Evolutionary conservation across 2,329 filamentous ascomycete species (phyloP).

Genomic region (Trematosphaeria pertusa): DNA sequence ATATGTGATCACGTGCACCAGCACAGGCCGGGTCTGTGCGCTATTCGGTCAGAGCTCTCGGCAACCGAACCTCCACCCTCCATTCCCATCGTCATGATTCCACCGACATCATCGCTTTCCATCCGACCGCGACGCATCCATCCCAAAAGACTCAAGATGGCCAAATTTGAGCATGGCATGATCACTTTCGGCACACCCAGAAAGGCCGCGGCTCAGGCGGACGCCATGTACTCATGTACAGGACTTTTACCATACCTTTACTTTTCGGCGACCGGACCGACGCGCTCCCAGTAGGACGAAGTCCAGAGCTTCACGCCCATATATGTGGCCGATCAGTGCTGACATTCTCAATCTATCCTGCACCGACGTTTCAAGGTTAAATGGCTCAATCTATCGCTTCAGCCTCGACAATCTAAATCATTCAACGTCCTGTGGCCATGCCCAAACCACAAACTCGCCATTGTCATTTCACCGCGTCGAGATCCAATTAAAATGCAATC

Average conservation of each 20-base stretch:
- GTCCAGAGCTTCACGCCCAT: constrained; percentile 13
- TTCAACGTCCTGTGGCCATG: constrained; percentile 12
- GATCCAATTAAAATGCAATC: constrained; percentile 16
- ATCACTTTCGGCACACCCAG: too few relatives aligned
- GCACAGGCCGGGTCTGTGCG: too few relatives aligned
- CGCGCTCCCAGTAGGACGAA: constrained; percentile 1
- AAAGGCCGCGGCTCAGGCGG: not conserved
- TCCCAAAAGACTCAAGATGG: too few relatives aligned
- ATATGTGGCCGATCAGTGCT: constrained; percentile 10
- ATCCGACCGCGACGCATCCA: too few relatives aligned
- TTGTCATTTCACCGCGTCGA: constrained; percentile 12
- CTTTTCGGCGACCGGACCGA: constrained; percentile 25
- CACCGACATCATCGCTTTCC: too few relatives aligned
- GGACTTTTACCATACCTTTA: constrained; percentile 1
- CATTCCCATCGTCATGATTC: too few relatives aligned
- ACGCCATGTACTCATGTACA: not conserved
- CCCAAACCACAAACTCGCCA: constrained; percentile 19
- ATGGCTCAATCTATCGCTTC: constrained; percentile 24
- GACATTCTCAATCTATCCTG: constrained; percentile 18
- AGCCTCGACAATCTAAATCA: constrained; percentile 19
- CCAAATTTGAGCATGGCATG: too few relatives aligned
- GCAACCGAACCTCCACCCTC: too few relatives aligned
- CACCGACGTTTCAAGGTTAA: constrained; percentile 33
- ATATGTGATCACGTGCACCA: too few relatives aligned
- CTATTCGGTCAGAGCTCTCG: too few relatives aligned